Conservation (phyloP, 495 filamentous ascomycete genomes). For the Penicillium silybi region DNA sequence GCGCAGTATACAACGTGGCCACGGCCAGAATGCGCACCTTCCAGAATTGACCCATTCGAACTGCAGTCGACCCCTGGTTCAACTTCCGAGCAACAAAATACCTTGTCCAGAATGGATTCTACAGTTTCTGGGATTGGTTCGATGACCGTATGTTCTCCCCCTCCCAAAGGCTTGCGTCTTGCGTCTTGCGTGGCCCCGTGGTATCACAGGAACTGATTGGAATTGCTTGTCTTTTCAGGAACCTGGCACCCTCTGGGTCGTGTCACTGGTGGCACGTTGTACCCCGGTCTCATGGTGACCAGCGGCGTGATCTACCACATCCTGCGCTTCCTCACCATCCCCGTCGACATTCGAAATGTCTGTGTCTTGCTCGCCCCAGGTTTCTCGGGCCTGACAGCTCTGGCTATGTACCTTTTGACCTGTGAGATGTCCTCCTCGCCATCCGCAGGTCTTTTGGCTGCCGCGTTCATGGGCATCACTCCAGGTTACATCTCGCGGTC, state of each 20-base stretch:
- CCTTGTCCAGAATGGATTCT: conserved; percentile 92
- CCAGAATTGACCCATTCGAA: conserved; percentile 18
- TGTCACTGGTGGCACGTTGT: conserved; percentile 97
- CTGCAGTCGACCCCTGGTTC: conserved; percentile 98
- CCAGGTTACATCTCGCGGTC: conserved; percentile 97
- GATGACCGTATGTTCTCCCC: conserved; percentile 73
- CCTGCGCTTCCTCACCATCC: conserved; percentile 85
- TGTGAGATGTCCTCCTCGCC: conserved; percentile 91
- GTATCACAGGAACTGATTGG: conserved; percentile 16
- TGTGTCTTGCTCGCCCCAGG: conserved; percentile 95
- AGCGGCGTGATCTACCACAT: conserved; percentile 95
- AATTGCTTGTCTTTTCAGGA: conserved; percentile 44
- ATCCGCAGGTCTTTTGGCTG: conserved; percentile 91
- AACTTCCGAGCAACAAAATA: conserved; percentile 99
- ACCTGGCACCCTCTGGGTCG: conserved; percentile 99
- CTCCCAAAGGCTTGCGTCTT: conserved; percentile 4
- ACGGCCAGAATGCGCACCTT: conserved; percentile 3
- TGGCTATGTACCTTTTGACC: conserved; percentile 92
- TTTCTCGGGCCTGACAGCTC: conserved; percentile 92
- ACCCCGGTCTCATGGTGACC: conserved; percentile 98
- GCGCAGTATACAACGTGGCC: conserved; percentile 7
- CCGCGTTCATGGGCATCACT: conserved; percentile 94
- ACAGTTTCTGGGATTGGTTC: conserved; percentile 99
- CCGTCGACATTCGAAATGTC: conserved; percentile 97
- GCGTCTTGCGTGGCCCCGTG: conserved; percentile 10